A percentile compares a stretch with the other conserved stretches of the same genome.
Evolutionary conservation across 805 yeast genomes (phyloP).

Genomic region (Isabelozyma pseudorhagii): DNA sequence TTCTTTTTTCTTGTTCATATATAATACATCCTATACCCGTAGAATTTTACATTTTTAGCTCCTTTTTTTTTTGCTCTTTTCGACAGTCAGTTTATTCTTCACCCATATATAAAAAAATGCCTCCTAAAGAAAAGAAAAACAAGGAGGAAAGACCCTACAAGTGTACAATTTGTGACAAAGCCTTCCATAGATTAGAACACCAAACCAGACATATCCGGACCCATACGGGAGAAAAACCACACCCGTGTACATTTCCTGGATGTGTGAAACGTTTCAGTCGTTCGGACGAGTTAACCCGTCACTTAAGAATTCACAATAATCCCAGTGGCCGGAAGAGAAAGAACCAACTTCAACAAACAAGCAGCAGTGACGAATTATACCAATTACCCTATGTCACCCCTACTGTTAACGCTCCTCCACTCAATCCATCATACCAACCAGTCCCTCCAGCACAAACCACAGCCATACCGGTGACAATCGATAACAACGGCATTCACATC

Average conservation of each 20-base stretch:
- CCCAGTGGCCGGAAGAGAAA: conserved; percentile 44
- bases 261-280: conserved; percentile 79
- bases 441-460: background rate
- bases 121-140: conserved; percentile 12
- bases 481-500: conserved; percentile 28
- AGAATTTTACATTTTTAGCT: too few species aligned
- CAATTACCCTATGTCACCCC: background rate
- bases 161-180: conserved; percentile 80
- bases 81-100: background rate
- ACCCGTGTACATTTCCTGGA: conserved; percentile 79
- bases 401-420: background rate
- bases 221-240: conserved; percentile 93
- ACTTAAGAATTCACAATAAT: conserved; percentile 73
- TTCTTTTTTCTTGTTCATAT: background rate
- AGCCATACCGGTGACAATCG: conserved; percentile 27
- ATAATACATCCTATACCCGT: background rate
- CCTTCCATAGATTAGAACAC: conserved; percentile 85
- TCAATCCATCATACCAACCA: background rate
- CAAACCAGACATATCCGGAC: conserved; percentile 89
- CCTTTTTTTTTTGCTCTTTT: background rate
- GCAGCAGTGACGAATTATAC: background rate
- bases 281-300: conserved; percentile 83
- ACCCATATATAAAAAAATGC: background rate
- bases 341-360: conserved; percentile 15
- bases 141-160: conserved; percentile 65